Base-by-base conservation (phyloP, 1,284 basidiomycete genomes). In the Tilletia setariae region DNA sequence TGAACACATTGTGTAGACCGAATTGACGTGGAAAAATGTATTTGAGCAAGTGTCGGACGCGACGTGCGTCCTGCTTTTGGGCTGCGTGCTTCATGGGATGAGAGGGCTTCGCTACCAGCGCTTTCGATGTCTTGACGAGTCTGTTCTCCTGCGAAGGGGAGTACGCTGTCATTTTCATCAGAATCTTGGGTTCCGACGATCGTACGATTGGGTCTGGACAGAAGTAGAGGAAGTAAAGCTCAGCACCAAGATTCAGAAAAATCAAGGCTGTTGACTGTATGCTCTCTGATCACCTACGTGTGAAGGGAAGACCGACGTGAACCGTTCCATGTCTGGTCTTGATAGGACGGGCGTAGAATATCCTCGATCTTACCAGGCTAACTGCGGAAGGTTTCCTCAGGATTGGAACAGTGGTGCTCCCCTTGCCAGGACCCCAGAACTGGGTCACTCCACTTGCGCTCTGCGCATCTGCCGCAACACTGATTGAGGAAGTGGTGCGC, bases 11-110 rank as follows among this genome's bases (percentile, higher is more conserved):
- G 13, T 86, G 81, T 0, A 94, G 82, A 0, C 86, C 86, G 74
- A 90, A 92, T 73, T 93, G 90, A 35, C 88, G 86, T 7, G 92
- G 89, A 75, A 94, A 94, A 0, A 95, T 84, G 78, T 94, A 91
- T 84, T 92, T 93, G 25, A 89, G 85, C 1, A 92, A 81, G 74
- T 89, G 89, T 25, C 90, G 86, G 0, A 87, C 86, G 67, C 70
- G 64, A 47, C 65, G 21, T 69, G 72, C 69, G 77, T 69, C 65
- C 67, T 74, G 65, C 13, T 28, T 56, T 68, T 70, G n/a, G 70
- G 63, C 49, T 21, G 23, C 62, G 2, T 13, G 19, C 32, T 51
- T 25, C 9, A 28, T 0, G n/a, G 44, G 21, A 15, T 21, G 63
- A n/a, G 42, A 67, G 79, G 62, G 63, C 44, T 40, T 32, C 56